phyloP scores from a whole-genome alignment of 768 basidiomycete genomes.

The Naganishia friedmannii region DNA sequence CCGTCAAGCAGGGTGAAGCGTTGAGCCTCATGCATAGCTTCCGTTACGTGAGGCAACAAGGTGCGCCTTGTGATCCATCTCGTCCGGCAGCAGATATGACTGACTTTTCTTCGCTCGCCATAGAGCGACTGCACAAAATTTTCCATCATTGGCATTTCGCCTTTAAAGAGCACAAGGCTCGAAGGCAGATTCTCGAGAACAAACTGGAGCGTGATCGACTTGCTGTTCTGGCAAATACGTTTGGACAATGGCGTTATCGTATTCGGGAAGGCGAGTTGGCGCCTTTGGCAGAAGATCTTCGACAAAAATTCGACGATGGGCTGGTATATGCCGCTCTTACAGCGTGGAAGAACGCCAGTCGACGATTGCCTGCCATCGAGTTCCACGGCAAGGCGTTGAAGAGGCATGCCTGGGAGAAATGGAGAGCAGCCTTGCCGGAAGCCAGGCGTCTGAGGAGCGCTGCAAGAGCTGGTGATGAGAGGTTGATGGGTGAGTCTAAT shows the following conservation, averaged over 20 bases:
- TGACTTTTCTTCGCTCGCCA: too few relatives aligned
- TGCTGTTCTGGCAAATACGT: constrained; percentile 2
- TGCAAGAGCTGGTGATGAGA: not conserved
- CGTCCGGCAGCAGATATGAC: too few relatives aligned
- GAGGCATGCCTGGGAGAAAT: constrained; percentile 25
- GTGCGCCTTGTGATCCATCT: not conserved
- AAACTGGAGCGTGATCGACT: not conserved
- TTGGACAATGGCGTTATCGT: constrained; percentile 27
- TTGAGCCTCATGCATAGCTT: constrained; percentile 33
- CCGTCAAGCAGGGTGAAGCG: constrained; percentile 29
- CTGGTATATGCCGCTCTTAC: constrained; percentile 24
- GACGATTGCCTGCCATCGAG: constrained; percentile 28
- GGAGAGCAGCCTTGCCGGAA: constrained; percentile 28
- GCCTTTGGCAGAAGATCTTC: constrained; percentile 21
- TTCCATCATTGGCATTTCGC: constrained; percentile 27
- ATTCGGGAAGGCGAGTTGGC: constrained; percentile 7
- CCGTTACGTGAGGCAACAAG: constrained; percentile 29
- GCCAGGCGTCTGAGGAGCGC: constrained; percentile 25
- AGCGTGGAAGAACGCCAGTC: constrained; percentile 24
- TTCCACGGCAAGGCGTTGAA: constrained; percentile 18
- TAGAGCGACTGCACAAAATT: constrained; percentile 12
- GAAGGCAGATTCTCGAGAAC: constrained; percentile 19
- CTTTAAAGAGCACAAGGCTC: constrained; percentile 7
- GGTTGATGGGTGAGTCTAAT: constrained; percentile 18
- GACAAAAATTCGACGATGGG: constrained; percentile 26